Evolutionary conservation across 768 basidiomycete species (phyloP).

Genomic region (Jaapia argillacea): DNA sequence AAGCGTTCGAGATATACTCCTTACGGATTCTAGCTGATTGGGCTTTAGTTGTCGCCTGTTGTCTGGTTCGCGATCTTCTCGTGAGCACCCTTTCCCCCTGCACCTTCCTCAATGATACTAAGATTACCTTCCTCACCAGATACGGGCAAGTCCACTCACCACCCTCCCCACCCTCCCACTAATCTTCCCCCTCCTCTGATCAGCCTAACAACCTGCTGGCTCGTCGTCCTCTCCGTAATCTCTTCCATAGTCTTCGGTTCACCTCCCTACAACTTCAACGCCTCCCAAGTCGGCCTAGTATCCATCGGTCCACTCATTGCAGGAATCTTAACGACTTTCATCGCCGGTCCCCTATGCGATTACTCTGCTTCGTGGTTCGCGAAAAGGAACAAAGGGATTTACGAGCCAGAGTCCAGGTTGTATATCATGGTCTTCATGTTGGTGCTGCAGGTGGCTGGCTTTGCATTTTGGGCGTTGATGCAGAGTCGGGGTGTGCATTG

Average conservation of each 20-base stretch:
- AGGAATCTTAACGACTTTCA: not conserved
- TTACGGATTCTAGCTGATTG: no score
- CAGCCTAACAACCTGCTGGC: not conserved
- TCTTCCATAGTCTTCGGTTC: not conserved
- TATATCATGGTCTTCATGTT: not conserved
- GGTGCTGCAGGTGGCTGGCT: not conserved
- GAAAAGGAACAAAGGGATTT: not conserved
- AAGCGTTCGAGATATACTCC: no score
- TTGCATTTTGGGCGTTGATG: not conserved
- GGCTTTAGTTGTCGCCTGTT: not conserved
- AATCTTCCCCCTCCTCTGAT: no score
- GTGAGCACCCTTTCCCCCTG: not conserved
- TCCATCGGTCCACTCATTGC: not conserved
- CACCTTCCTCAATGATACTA: not conserved
- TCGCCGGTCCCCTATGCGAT: not conserved
- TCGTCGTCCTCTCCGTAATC: not conserved
- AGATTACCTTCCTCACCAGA: no score
- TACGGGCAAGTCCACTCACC: no score
- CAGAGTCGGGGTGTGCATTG: not conserved
- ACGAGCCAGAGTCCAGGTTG: not conserved
- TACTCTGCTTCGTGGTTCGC: not conserved
- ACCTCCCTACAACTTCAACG: not conserved
- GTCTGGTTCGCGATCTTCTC: not conserved
- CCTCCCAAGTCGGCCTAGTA: not conserved
- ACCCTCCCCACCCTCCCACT: no score